A percentile compares a stretch with the other conserved stretches of the same genome.
phyloP scores from a whole-genome alignment of 2,329 filamentous ascomycete species.

The Madurella fahalii region DNA sequence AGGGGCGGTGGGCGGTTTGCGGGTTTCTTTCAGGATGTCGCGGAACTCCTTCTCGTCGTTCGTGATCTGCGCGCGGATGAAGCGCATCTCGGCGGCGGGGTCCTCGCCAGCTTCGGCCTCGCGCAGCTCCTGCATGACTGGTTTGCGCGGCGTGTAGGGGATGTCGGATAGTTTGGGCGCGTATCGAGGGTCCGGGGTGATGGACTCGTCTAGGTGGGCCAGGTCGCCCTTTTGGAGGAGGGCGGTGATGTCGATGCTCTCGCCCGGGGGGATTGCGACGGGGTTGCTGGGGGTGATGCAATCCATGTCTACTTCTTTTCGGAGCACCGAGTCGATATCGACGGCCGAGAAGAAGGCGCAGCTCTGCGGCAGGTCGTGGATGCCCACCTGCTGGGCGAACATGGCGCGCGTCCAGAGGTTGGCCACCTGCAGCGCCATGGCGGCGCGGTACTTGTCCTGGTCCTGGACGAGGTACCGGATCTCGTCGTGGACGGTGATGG shows the following conservation, averaged over 20 bases:
- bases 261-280: slow-evolving; percentile 73
- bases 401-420: slow-evolving; percentile 97
- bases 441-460: slow-evolving; percentile 80
- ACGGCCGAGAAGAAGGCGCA: slow-evolving; percentile 96
- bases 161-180: slow-evolving; percentile 60
- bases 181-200: slow-evolving; percentile 48
- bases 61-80: slow-evolving; percentile 82
- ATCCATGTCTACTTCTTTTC: slow-evolving; percentile 98
- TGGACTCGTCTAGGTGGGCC: slow-evolving; percentile 64
- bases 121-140: slow-evolving; percentile 74
- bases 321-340: slow-evolving; percentile 90
- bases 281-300: slow-evolving; percentile 88
- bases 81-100: slow-evolving; percentile 51
- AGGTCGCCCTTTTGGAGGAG: slow-evolving; percentile 67
- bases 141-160: slow-evolving; percentile 63
- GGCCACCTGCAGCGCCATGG: slow-evolving; percentile 88
- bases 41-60: slow-evolving; percentile 68
- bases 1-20: slow-evolving; percentile 10
- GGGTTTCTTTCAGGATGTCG: slow-evolving; percentile 61
- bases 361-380: slow-evolving; percentile 86
- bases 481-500: slow-evolving; percentile 96
- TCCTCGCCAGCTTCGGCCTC: slow-evolving; percentile 38
- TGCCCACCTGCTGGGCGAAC: slow-evolving; percentile 96
- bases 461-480: slow-evolving; percentile 89
- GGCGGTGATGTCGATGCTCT: slow-evolving; percentile 77